phyloP scores from a whole-genome alignment of 2,329 filamentous ascomycete genomes.

The Colletotrichum scovillei region DNA sequence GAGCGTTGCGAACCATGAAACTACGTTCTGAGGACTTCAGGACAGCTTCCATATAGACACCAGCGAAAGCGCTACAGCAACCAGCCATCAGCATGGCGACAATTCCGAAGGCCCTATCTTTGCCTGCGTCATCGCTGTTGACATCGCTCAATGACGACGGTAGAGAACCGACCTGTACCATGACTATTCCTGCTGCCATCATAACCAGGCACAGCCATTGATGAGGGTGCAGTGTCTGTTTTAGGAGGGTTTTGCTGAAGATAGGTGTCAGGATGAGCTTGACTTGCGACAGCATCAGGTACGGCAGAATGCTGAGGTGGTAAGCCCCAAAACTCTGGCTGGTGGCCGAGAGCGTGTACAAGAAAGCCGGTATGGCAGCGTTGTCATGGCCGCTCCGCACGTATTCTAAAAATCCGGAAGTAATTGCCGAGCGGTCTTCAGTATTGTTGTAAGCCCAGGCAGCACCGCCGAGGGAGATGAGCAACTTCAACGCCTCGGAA shows the following conservation, averaged over 20 bases:
- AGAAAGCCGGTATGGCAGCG: conserved; percentile 1
- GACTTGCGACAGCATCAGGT: conserved; percentile 10
- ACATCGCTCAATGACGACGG: not conserved
- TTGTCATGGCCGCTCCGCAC: not conserved
- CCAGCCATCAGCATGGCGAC: not conserved
- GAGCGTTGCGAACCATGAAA: not conserved
- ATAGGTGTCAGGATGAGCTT: conserved; percentile 12
- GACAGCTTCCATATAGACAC: conserved; percentile 3
- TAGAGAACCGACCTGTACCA: not conserved
- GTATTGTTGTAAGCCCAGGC: not conserved
- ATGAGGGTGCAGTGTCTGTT: not conserved
- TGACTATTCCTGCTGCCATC: not conserved
- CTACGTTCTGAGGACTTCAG: not conserved
- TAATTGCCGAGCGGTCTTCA: not conserved
- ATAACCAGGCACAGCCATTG: conserved; percentile 3
- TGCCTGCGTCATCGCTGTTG: not conserved
- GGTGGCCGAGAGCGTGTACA: not conserved
- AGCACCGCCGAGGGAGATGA: not conserved
- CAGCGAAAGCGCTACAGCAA: not conserved
- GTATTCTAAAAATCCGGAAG: not conserved
- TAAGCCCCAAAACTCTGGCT: conserved; percentile 2
- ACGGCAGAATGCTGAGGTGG: not conserved
- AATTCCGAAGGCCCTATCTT: not conserved
- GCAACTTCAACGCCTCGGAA: not conserved
- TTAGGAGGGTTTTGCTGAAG: not conserved